phyloP scores from a whole-genome alignment of 805 yeast genomes.

The Saccharomycopsis schoenii region DNA sequence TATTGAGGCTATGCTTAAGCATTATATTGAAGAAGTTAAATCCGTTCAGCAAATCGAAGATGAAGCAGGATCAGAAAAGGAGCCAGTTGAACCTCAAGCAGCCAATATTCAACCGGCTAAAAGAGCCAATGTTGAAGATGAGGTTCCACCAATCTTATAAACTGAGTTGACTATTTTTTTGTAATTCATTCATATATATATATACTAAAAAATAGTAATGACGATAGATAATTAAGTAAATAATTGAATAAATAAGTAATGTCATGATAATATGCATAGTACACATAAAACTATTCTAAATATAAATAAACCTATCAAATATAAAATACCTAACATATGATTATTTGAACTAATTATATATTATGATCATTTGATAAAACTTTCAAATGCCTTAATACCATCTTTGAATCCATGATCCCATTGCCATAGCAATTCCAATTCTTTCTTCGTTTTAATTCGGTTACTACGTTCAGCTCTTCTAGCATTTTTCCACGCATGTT shows the following conservation, averaged over 20 bases:
- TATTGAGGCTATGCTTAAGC: slow-evolving; percentile 60
- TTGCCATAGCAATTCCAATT: slow-evolving; percentile 62
- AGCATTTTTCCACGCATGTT: slow-evolving; percentile 54
- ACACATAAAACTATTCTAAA: background rate
- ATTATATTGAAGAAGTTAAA: slow-evolving; percentile 59
- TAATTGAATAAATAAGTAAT: too few relatives aligned
- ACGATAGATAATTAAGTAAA: background rate
- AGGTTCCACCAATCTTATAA: slow-evolving; percentile 15
- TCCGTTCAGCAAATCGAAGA: slow-evolving; percentile 45
- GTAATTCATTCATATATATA: background rate
- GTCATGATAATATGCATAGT: background rate
- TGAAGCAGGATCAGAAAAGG: slow-evolving; percentile 15
- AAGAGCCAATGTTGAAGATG: slow-evolving; percentile 9
- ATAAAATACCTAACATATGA: too few relatives aligned
- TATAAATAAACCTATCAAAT: too few relatives aligned
- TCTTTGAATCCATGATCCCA: slow-evolving; percentile 79
- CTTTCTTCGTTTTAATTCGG: slow-evolving; percentile 48
- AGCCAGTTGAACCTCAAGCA: slow-evolving; percentile 29
- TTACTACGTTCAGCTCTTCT: slow-evolving; percentile 38
- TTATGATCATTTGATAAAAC: slow-evolving; percentile 2
- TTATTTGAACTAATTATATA: too few relatives aligned
- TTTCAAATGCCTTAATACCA: slow-evolving; percentile 40
- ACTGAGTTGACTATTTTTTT: background rate
- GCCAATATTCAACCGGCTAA: slow-evolving; percentile 8
- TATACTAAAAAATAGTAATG: background rate